Evolutionary conservation across 306 rosid genomes (phyloP).

Genomic region (Sophora flavescens): DNA sequence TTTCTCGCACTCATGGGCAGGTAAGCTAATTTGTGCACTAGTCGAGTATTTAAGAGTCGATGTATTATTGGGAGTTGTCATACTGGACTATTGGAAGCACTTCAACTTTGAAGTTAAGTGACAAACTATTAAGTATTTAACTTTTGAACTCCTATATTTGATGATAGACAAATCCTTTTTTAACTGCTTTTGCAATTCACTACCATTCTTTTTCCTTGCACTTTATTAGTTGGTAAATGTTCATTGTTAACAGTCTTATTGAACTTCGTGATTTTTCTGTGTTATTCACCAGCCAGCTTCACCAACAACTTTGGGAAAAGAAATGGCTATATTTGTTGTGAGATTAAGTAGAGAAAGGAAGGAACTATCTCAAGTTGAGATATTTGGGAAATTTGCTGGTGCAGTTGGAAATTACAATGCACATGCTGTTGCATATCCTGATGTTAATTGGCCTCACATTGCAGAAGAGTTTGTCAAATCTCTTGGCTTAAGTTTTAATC

Average conservation of each 20-base stretch:
- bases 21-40: constrained; percentile 51
- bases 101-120: neutral
- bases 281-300: constrained; percentile 77
- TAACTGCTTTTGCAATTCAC: neutral
- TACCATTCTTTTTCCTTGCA: neutral
- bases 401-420: constrained; percentile 99
- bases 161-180: constrained; percentile 12
- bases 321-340: constrained; percentile 88
- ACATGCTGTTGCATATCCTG: constrained; percentile 85
- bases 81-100: constrained; percentile 21
- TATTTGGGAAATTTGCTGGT: constrained; percentile 94
- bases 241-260: constrained; percentile 13
- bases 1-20: constrained; percentile 96
- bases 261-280: constrained; percentile 13
- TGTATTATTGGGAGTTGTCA: constrained; percentile 20
- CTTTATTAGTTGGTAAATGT: constrained; percentile 11
- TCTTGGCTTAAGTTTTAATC: constrained; percentile 83
- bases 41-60: constrained; percentile 6
- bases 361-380: constrained; percentile 68
- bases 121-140: neutral
- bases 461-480: constrained; percentile 82
- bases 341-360: constrained; percentile 80
- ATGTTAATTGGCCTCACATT: constrained; percentile 70
- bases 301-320: constrained; percentile 95
- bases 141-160: neutral